These are phyloP conservation scores for Saturnispora quitensis DNA, from an alignment of 805 yeast genomes.

Conservation along the genomic window DNA sequence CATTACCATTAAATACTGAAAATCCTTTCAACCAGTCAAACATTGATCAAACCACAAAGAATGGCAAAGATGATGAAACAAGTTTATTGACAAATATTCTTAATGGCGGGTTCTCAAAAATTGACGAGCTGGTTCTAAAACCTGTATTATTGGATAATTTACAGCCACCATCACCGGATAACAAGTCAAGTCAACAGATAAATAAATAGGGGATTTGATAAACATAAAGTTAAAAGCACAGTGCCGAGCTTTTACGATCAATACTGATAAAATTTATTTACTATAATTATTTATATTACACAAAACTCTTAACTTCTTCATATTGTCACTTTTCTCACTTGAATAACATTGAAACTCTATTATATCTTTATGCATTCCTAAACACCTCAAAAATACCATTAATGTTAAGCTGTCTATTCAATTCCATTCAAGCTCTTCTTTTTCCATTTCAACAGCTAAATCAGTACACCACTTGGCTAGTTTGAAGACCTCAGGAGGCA, in stretches of 20 bases:
- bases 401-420: background rate
- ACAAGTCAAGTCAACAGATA: background rate
- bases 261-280: background rate
- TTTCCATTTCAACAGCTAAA: constrained; percentile 44
- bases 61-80: background rate
- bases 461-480: constrained; percentile 70
- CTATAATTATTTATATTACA: background rate
- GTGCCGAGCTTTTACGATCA: background rate
- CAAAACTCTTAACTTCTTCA: background rate
- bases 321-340: background rate
- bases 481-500: constrained; percentile 54
- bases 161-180: background rate
- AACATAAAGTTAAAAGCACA: background rate
- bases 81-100: constrained; percentile 25
- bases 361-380: background rate
- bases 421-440: constrained; percentile 18
- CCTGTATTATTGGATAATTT: constrained; percentile 74
- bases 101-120: constrained; percentile 72
- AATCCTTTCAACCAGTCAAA: constrained; percentile 4
- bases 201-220: background rate
- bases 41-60: background rate
- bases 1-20: constrained; percentile 2
- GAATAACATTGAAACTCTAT: background rate
- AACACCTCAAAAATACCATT: background rate
- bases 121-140: constrained; percentile 88